Evolutionary conservation across 768 basidiomycete species (phyloP), one percentile per base, ranked within the genome.

Genomic region (Peribolospora kevripleyi): DNA sequence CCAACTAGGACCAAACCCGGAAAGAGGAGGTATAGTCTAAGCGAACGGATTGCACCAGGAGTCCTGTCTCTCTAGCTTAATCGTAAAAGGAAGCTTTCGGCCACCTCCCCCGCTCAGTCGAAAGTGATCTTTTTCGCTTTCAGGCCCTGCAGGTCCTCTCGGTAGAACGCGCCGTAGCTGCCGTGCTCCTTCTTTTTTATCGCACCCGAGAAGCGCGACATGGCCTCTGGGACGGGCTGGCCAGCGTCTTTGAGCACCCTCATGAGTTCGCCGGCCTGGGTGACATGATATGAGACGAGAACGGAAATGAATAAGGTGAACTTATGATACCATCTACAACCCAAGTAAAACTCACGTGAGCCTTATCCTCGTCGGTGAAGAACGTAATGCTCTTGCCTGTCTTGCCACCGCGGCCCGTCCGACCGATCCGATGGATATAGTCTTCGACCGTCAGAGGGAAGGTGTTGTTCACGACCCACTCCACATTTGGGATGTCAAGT

Each of bases 401-500:
- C 65, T 81, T 79, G 8, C 90, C 90, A 43, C 83, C 91, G 53
- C 91, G 82, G 7, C 91, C 87, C 77, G 68, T 61, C 48, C 65
- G 64, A n/a, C 66, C 67, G 57, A 67, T 63, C 7, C 85, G 81
- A 67, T 88, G 85, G 61, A 61, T 60, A 52, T 59, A 65, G 25
- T 55, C 53, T 36, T 59, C 51, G 14, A 55, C 6, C 51, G 42
- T 43, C 10, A 58, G 50, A 47, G 60, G 60, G 59, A 61, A 61
- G 36, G 61, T 61, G 51, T 58, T 55, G 51, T 61, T 61, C 66
- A 97, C 77, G 50, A 98, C 93, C 37, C 81, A 76, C 37, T 78
- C 83, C 40, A 98, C 93, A 64, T 91, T 81, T 2, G 93, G 90
- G 62, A 98, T 97, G 71, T 98, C 93, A 59, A 98, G 71, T 7